These are phyloP conservation scores for Laetiporus sulphureus DNA, from an alignment of 1,284 basidiomycete species.

Conservation along the genomic window DNA sequence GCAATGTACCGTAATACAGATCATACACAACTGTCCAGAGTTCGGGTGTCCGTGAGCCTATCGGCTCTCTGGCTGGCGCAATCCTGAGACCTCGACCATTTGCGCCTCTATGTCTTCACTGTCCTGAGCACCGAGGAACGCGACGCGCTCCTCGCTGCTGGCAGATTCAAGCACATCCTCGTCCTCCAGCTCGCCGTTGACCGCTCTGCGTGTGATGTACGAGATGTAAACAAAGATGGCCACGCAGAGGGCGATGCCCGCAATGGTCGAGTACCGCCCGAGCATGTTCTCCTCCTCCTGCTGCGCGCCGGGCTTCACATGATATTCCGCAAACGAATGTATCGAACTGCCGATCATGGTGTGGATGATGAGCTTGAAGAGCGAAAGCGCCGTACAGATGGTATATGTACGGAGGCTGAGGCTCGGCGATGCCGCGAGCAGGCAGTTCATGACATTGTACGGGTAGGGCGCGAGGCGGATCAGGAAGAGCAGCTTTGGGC, in stretches of 20 bases:
- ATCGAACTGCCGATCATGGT: slow-evolving; percentile 78
- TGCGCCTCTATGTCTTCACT: slow-evolving; percentile 22
- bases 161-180: slow-evolving; percentile 24
- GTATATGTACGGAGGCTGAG: slow-evolving; percentile 75
- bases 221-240: slow-evolving; percentile 76
- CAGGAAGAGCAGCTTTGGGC: slow-evolving; percentile 78
- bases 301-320: slow-evolving; percentile 29
- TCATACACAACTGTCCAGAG: slow-evolving; percentile 3
- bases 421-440: slow-evolving; percentile 82
- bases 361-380: slow-evolving; percentile 85
- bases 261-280: slow-evolving; percentile 59
- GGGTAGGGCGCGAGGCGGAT: slow-evolving; percentile 82
- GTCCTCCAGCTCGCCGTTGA: slow-evolving; percentile 71
- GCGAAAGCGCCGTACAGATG: slow-evolving; percentile 72
- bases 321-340: slow-evolving; percentile 72
- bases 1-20: slow-evolving; percentile 1
- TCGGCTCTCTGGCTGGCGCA: slow-evolving; percentile 10
- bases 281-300: slow-evolving; percentile 42
- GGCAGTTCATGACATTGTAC: slow-evolving; percentile 87
- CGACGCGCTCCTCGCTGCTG: slow-evolving; percentile 30
- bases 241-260: slow-evolving; percentile 68
- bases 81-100: slow-evolving; percentile 32
- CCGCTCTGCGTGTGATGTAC: slow-evolving; percentile 72
- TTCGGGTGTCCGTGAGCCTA: slow-evolving; percentile 7
- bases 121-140: slow-evolving; percentile 31